Conservation (phyloP, 2,329 filamentous ascomycete genomes). For the Botrytis sinoallii region DNA sequence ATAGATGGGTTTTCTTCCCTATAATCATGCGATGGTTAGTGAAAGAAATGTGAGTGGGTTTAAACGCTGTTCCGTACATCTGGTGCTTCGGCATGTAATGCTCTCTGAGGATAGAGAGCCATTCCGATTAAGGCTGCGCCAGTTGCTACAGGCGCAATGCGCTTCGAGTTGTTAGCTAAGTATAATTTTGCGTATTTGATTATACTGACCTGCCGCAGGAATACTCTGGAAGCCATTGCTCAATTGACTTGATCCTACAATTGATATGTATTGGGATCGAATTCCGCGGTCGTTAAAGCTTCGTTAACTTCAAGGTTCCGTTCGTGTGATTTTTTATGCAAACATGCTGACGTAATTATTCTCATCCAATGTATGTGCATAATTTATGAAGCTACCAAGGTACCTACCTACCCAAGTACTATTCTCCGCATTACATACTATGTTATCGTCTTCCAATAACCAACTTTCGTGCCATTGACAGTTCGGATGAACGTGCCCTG, state of each 20-base stretch:
- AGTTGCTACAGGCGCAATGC: conserved; percentile 46
- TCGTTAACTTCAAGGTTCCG: conserved; percentile 9
- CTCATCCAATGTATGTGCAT: conserved; percentile 14
- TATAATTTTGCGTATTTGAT: conserved; percentile 20
- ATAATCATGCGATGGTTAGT: conserved; percentile 26
- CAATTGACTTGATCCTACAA: conserved; percentile 27
- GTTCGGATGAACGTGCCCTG: background rate
- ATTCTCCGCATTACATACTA: background rate
- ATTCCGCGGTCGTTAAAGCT: conserved; percentile 17
- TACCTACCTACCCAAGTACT: background rate
- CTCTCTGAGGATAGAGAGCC: conserved; percentile 46
- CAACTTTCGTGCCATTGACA: background rate
- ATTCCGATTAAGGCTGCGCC: conserved; percentile 43
- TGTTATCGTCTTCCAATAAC: background rate
- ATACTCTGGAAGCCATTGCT: conserved; percentile 51
- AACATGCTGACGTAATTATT: conserved; percentile 12
- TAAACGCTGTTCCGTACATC: conserved; percentile 25
- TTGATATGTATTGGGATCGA: conserved; percentile 8
- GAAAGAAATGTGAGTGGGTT: conserved; percentile 1
- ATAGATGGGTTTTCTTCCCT: conserved; percentile 71
- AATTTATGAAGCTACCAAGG: conserved; percentile 6
- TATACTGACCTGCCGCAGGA: conserved; percentile 49
- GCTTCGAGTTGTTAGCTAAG: conserved; percentile 39
- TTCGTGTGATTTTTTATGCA: conserved; percentile 17
- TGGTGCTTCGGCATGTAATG: conserved; percentile 48